These are phyloP conservation scores for Penicillium sp. DNA, from an alignment of 2,329 filamentous ascomycete species.

Conservation along the genomic window DNA sequence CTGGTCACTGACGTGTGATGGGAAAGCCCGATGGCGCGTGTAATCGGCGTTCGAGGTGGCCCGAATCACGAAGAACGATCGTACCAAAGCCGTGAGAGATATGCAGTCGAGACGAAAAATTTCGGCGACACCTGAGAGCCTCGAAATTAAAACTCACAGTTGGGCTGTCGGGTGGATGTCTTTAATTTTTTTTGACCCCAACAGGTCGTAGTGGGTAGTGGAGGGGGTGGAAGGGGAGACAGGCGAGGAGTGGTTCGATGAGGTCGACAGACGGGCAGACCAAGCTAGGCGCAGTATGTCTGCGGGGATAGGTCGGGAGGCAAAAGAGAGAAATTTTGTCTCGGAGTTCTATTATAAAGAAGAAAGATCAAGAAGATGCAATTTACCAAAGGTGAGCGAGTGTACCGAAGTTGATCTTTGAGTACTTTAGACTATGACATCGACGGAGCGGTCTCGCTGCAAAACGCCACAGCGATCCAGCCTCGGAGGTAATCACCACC, in stretches of 20 bases:
- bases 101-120: not conserved
- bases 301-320: constrained; percentile 1
- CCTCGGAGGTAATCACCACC: constrained; percentile 15
- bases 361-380: not conserved
- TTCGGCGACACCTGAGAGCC: not conserved
- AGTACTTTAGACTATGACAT: constrained; percentile 32
- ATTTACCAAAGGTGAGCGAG: constrained; percentile 7
- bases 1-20: constrained; percentile 22
- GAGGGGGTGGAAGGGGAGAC: constrained; percentile 17
- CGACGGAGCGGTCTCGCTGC: constrained; percentile 28
- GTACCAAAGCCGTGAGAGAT: constrained; percentile 4
- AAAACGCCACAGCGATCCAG: constrained; percentile 29
- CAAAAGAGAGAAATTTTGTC: not conserved
- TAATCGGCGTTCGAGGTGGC: constrained; percentile 12
- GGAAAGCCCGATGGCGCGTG: constrained; percentile 22
- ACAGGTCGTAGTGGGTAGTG: constrained; percentile 27
- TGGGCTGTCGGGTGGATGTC: not conserved
- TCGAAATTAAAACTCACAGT: not conserved
- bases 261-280: constrained; percentile 20
- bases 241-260: constrained; percentile 28
- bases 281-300: constrained; percentile 15
- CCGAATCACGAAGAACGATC: constrained; percentile 7
- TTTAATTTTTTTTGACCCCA: constrained; percentile 13
- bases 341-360: not conserved
- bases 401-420: constrained; percentile 1